These are phyloP conservation scores for Hsuehochloa calcarea DNA, from an alignment of 176 grass and related monocot genomes.

Conservation along the genomic window DNA sequence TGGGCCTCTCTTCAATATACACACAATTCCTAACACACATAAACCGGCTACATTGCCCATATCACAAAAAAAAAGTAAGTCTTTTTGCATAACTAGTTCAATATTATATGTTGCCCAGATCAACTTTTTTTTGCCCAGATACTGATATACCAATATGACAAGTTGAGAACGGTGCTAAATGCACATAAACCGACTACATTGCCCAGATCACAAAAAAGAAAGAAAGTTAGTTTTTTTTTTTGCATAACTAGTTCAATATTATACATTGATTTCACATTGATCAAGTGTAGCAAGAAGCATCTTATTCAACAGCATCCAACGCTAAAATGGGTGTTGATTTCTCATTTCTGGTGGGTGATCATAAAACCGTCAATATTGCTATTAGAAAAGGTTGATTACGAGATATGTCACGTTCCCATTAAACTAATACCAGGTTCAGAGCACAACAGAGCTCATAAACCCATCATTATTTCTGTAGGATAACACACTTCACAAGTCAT, in stretches of 20 bases:
- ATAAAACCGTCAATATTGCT: background rate
- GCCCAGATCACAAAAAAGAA: background rate
- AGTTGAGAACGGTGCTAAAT: background rate
- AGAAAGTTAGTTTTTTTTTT: background rate
- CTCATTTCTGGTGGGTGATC: background rate
- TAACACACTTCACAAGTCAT: background rate
- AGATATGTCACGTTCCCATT: background rate
- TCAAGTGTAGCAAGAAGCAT: background rate
- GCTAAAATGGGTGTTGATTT: background rate
- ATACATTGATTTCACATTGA: background rate
- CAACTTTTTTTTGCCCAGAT: too few relatives aligned
- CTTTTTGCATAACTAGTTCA: too few relatives aligned
- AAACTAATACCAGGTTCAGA: background rate
- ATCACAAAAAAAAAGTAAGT: too few relatives aligned
- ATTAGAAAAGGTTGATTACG: constrained; percentile 7
- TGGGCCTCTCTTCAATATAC: too few relatives aligned
- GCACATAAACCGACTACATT: background rate
- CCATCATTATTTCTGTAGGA: background rate
- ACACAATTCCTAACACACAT: too few relatives aligned
- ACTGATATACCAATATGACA: background rate
- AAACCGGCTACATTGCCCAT: too few relatives aligned
- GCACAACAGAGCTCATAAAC: background rate
- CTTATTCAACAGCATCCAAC: background rate
- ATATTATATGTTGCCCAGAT: too few relatives aligned
- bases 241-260: background rate